A percentile compares a stretch with the other conserved stretches of the same genome.
Conservation (phyloP, 176 grass and related monocot species). For the Avena atlantica region DNA sequence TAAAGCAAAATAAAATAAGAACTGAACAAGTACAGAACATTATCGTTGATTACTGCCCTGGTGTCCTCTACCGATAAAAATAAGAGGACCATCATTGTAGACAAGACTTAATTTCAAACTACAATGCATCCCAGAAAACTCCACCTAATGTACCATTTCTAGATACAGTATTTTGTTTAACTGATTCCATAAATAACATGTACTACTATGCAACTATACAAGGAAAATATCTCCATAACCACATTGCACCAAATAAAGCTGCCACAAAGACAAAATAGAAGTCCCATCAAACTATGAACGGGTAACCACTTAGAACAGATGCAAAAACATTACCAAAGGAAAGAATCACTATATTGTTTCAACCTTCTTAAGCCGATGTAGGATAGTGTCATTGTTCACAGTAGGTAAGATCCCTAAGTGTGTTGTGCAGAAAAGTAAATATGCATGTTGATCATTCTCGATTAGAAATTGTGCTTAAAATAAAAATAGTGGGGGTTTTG, state of each 20-base stretch:
- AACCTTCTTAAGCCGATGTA: slow-evolving; percentile 1
- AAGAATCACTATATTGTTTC: background rate
- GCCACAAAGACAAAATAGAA: background rate
- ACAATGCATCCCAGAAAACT: background rate
- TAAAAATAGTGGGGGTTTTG: background rate
- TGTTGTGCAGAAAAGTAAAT: background rate
- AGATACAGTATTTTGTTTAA: slow-evolving; percentile 10
- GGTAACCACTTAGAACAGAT: background rate
- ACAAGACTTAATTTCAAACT: slow-evolving; percentile 7
- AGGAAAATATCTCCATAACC: background rate
- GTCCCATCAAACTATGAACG: background rate
- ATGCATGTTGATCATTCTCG: background rate
- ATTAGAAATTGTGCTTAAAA: background rate
- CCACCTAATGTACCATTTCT: background rate
- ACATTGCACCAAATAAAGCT: background rate
- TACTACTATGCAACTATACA: background rate
- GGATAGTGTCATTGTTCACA: slow-evolving; percentile 8
- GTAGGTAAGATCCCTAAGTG: slow-evolving; percentile 21
- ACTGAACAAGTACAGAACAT: background rate
- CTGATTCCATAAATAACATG: slow-evolving; percentile 14
- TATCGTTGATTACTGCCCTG: background rate
- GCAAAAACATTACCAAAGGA: background rate
- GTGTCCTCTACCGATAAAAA: background rate
- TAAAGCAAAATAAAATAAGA: slow-evolving; percentile 7
- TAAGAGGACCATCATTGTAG: background rate